Base-by-base conservation (phyloP, 371 early-diverging fungal species). In the Sporodiniella umbellata region DNA sequence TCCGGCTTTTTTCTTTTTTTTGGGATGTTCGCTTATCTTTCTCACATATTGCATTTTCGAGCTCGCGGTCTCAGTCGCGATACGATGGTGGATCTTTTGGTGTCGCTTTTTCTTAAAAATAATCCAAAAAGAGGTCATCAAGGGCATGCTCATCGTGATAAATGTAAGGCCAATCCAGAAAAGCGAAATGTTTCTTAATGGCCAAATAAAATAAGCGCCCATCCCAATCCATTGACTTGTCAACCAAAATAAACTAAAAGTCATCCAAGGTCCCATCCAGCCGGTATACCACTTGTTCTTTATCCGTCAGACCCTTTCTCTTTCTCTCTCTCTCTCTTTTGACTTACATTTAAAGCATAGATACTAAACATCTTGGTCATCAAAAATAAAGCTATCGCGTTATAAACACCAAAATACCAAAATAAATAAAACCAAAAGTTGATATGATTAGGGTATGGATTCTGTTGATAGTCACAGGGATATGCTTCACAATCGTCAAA, bases 401-500 rank as follows among this genome's bases (percentile, higher is more conserved):
- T 88, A 63, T 87, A 88, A 14, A 80, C 50, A 17, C 89, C 89
- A 67, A 81, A 88, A 68, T 87, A 88, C 60, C 80, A 84, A 62
- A 87, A 78, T 33, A 88, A 60, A 51, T 86, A 88, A 61, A 78
- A 83, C 85, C 85, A 86, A 64, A 87, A 88, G 58, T 86, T 84
- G 56, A 87, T 78, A 42, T 71, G 52, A 18, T 21, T 46, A 8
- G 47, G 48, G 37, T 14, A 52, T 15, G 48, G 50, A 51, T 46
- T 52, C 50, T 54, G 47, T n/a, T 28, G n/a, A 28, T 51, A 57
- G 38, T 56, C 47, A 31, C 61, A 55, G 21, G 62, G 39, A 3
- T 45, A 45, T 3, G 50, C 38, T 18, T 42, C 45, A 49, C 57
- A 60, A 17, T 63, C 61, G 26, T 68, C 68, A 51, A 68, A 64